Conservation (phyloP, 129 eudicot genomes). For the Helianthus annuus region DNA sequence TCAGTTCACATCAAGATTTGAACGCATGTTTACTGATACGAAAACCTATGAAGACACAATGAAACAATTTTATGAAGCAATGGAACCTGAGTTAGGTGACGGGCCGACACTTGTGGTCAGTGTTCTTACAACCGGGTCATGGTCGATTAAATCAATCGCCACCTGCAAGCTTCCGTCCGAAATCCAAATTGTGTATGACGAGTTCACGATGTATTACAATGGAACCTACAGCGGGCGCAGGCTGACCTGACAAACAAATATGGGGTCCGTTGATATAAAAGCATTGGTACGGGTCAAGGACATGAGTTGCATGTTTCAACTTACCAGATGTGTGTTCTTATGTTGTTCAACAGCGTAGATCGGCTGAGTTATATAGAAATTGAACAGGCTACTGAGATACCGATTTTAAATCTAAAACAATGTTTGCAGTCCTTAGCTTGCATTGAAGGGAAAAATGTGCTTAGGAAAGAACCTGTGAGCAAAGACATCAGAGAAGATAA, state of each 20-base stretch:
- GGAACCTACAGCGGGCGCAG: constrained; percentile 43
- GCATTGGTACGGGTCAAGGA: too few species aligned
- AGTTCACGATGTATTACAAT: constrained; percentile 36
- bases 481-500: too few species aligned
- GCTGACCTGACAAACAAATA: too few species aligned
- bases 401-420: too few species aligned
- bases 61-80: constrained; percentile 9
- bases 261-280: too few species aligned
- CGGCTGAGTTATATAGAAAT: too few species aligned
- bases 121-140: neutral
- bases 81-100: neutral
- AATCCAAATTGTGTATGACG: constrained; percentile 29
- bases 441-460: neutral
- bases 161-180: constrained; percentile 25
- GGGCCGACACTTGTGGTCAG: neutral
- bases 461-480: constrained; percentile 26
- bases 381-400: too few species aligned
- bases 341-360: too few species aligned
- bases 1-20: constrained; percentile 37
- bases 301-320: too few species aligned
- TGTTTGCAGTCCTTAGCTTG: too few species aligned
- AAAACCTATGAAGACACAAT: constrained; percentile 43
- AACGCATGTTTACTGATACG: constrained; percentile 45
- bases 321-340: too few species aligned
- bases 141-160: neutral